phyloP scores from a whole-genome alignment of 768 basidiomycete genomes.

The Leccinum aurantiacum region DNA sequence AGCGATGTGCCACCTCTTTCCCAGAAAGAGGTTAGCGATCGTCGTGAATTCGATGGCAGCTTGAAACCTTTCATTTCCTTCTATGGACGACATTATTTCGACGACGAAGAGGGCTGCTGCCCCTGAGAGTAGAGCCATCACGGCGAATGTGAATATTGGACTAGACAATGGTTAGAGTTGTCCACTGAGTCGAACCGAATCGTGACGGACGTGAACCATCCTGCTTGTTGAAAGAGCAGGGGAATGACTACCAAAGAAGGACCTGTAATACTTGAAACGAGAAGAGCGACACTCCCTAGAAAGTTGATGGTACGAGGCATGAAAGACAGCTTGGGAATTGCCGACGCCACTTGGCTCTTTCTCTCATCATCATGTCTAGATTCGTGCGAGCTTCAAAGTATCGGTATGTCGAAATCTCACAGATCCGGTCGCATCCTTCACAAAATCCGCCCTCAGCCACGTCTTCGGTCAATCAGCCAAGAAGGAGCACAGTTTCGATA shows the following conservation, averaged over 20 bases:
- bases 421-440: constrained; percentile 7
- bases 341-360: neutral
- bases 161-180: constrained; percentile 1
- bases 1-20: constrained; percentile 25
- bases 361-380: constrained; percentile 59
- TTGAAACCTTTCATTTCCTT: constrained; percentile 25
- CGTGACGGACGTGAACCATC: constrained; percentile 25
- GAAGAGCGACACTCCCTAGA: constrained; percentile 26
- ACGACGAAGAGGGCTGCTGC: constrained; percentile 20
- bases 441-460: constrained; percentile 51
- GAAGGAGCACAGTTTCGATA: constrained; percentile 79
- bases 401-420: constrained; percentile 48
- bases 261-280: constrained; percentile 26
- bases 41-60: constrained; percentile 29
- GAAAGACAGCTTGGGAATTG: neutral
- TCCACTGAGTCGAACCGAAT: neutral
- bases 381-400: constrained; percentile 88
- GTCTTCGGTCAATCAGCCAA: constrained; percentile 89
- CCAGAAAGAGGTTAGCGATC: constrained; percentile 27
- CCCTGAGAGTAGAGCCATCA: constrained; percentile 22
- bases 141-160: constrained; percentile 17
- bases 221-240: constrained; percentile 25
- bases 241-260: constrained; percentile 26
- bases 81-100: constrained; percentile 16
- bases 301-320: constrained; percentile 25